phyloP scores from a whole-genome alignment of 1,284 basidiomycete genomes.

The Tylopilus sp. region DNA sequence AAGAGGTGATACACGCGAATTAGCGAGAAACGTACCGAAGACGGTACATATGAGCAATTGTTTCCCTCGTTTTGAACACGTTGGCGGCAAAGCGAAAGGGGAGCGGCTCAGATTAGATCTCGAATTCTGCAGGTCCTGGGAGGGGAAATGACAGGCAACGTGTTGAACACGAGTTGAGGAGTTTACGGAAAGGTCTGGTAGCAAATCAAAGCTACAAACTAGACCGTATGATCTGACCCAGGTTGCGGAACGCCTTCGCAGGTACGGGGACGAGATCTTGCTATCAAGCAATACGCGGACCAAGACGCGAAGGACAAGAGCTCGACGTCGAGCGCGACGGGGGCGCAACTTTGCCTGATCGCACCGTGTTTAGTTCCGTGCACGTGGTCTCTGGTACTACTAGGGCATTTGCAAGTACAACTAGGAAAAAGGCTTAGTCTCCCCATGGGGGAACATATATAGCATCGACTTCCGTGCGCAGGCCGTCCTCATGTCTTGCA shows the following conservation, averaged over 20 bases:
- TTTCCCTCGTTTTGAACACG: conserved; percentile 64
- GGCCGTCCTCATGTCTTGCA: conserved; percentile 4
- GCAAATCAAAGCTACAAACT: neutral
- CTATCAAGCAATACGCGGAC: neutral
- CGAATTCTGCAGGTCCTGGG: conserved; percentile 21
- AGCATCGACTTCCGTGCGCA: neutral
- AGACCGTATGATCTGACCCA: neutral
- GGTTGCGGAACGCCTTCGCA: neutral
- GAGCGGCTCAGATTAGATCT: conserved; percentile 28
- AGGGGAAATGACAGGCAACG: conserved; percentile 55
- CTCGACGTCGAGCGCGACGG: conserved; percentile 4
- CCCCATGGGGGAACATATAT: conserved; percentile 2
- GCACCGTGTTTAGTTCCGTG: conserved; percentile 5
- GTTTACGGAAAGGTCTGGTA: conserved; percentile 28
- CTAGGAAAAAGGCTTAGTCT: neutral
- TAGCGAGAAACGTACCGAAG: conserved; percentile 63
- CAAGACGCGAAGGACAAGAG: neutral
- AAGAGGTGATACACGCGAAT: conserved; percentile 32
- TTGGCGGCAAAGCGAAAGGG: conserved; percentile 37
- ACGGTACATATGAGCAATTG: conserved; percentile 59
- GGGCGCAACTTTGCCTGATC: conserved; percentile 7
- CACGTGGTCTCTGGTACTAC: conserved; percentile 7
- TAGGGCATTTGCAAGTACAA: neutral
- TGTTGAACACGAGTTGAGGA: conserved; percentile 64
- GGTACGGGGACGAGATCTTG: neutral